A percentile compares a stretch with the other conserved stretches of the same genome.
These are phyloP conservation scores for Leccinum subgranulosum DNA, from an alignment of 768 basidiomycete species.

Conservation along the genomic window DNA sequence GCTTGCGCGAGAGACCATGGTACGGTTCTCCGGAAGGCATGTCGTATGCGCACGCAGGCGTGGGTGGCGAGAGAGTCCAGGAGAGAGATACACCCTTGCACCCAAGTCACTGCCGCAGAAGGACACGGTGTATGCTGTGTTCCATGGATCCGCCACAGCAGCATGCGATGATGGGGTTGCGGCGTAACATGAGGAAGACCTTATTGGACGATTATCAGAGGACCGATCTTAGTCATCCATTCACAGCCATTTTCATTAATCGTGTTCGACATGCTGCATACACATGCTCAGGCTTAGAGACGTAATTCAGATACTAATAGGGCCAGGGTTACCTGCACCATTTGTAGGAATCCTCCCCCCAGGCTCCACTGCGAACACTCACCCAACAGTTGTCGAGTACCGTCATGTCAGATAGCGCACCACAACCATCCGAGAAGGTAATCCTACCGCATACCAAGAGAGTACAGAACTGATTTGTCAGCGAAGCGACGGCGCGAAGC, in stretches of 20 bases:
- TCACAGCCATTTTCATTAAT: neutral
- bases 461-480: neutral
- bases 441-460: neutral
- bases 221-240: neutral
- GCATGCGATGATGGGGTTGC: neutral
- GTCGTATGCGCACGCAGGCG: neutral
- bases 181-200: neutral
- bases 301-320: neutral
- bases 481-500: neutral
- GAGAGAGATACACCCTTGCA: neutral
- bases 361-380: neutral
- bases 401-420: neutral
- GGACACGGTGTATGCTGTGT: neutral
- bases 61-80: neutral
- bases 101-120: too few relatives aligned
- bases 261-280: neutral
- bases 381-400: neutral
- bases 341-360: neutral
- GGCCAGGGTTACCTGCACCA: neutral
- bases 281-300: neutral
- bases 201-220: neutral
- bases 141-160: neutral
- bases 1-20: conserved; percentile 36
- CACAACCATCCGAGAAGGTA: neutral
- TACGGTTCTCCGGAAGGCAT: conserved; percentile 33